Evolutionary conservation across 331 rosid genomes (phyloP), one percentile per base, ranked within the genome.

Genomic region (Quercus tomentella): DNA sequence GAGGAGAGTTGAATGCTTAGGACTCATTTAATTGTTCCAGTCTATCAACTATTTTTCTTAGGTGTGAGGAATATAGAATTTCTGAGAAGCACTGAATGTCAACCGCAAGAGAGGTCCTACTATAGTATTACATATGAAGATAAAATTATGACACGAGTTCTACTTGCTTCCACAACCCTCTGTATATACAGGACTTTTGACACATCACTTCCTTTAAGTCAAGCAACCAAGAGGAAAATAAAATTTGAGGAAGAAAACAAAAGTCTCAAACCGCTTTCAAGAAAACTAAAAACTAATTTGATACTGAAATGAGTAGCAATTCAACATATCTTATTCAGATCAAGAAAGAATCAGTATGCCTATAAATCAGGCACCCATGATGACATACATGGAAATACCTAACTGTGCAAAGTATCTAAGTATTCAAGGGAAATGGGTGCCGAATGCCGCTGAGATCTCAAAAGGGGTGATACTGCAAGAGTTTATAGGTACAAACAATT

Each of bases 361-460:
- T 78, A 82, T 68, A 76, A 78, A 86, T 81, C 85, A 83, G 58
- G 84, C 86, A 81, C 79, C 87, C 56, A 78, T 81, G 72, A 80
- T 87, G 82, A 41, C 8, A 41, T 87, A 87, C 93, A 88, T 79
- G 72, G 82, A 62, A 85, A 72, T 77, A 81, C 89, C 93, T 87
- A 85, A 80, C 80, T 37, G 85, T 82, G 83, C 92, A 88, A 77
- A 77, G 1, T 58, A 67, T 52, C 79, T 58, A 86, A 77, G 81
- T 79, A 85, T 76, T 87, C 87, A 89, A 76, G 83, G 82, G 85
- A 83, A 78, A 68, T 66, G 84, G 83, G 84, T 84, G 72, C 79
- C 23, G 67, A 71, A 87, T 72, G 72, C 80, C 49, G 70, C 72
- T 26, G 67, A 73, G 33, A 82, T 84, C 84, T 71, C 84, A 66